These are phyloP conservation scores for Wickerhamomyces canadensis DNA, from an alignment of 805 yeast species.

Conservation along the genomic window DNA sequence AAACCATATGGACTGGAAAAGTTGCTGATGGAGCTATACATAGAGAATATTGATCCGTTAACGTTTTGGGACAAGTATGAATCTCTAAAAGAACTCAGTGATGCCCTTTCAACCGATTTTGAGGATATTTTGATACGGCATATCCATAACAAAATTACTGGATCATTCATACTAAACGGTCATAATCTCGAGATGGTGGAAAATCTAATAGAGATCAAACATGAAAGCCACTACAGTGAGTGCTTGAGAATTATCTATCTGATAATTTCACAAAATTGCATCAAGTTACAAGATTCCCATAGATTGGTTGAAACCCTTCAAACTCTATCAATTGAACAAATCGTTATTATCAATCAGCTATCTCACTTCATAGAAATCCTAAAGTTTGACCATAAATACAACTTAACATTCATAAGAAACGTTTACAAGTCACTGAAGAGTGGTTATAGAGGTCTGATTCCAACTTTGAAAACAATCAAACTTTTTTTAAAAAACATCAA, in stretches of 20 bases:
- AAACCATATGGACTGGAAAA: slow-evolving; percentile 1
- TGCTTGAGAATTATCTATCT: slow-evolving; percentile 4
- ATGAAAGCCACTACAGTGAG: not conserved
- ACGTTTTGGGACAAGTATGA: not conserved
- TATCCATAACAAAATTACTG: not conserved
- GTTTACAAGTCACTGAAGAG: slow-evolving; percentile 7
- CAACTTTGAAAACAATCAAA: slow-evolving; percentile 10
- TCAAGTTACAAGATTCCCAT: slow-evolving; percentile 1
- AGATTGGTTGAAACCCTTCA: slow-evolving; percentile 10
- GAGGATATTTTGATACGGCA: not conserved
- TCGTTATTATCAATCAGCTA: slow-evolving; percentile 6
- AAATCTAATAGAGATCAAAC: not conserved
- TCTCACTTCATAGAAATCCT: slow-evolving; percentile 6
- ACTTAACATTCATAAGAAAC: slow-evolving; percentile 4
- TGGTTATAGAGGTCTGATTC: slow-evolving; percentile 12
- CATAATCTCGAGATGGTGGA: not conserved
- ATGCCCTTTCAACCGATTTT: not conserved
- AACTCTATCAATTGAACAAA: slow-evolving; percentile 5
- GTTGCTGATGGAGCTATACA: slow-evolving; percentile 1
- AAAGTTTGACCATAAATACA: not conserved
- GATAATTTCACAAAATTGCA: slow-evolving; percentile 6
- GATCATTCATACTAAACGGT: not conserved
- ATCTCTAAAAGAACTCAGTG: not conserved
- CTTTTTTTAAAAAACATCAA: slow-evolving; percentile 2
- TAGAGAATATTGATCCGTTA: not conserved